Evolutionary conservation across 257 asterid genomes (phyloP).

Genomic region (Nicotiana tomentosiformis): DNA sequence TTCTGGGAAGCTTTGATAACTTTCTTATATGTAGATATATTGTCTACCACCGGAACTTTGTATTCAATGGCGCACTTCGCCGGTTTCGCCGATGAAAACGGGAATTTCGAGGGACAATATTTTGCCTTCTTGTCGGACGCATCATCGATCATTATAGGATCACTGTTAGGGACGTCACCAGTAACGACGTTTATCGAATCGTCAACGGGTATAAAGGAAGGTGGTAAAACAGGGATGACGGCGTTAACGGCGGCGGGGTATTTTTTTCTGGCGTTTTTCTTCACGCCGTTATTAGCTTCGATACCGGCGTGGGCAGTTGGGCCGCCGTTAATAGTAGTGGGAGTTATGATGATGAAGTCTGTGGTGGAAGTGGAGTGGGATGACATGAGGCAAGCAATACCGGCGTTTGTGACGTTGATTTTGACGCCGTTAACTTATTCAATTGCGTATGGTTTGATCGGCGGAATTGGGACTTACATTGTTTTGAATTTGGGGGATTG

Average conservation of each 20-base stretch:
- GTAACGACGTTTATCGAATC: conserved; percentile 86
- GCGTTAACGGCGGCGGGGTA: conserved; percentile 85
- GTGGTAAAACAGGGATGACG: conserved; percentile 91
- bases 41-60: conserved; percentile 84
- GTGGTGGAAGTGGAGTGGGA: conserved; percentile 93
- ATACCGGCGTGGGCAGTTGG: conserved; percentile 99
- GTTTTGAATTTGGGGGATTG: conserved; percentile 75
- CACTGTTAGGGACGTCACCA: conserved; percentile 86
- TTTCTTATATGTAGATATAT: conserved; percentile 70
- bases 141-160: conserved; percentile 66
- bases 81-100: conserved; percentile 56
- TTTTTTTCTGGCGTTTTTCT: conserved; percentile 68
- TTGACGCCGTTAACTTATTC: conserved; percentile 92
- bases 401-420: conserved; percentile 79
- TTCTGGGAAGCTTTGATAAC: conserved; percentile 90
- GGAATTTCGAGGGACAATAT: conserved; percentile 86
- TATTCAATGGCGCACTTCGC: conserved; percentile 93
- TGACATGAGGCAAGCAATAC: conserved; percentile 89
- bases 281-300: conserved; percentile 89
- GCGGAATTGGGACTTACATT: conserved; percentile 70
- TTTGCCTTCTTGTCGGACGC: conserved; percentile 96
- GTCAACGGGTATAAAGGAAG: conserved; percentile 90
- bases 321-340: conserved; percentile 88
- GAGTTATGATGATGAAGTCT: conserved; percentile 93
- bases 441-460: conserved; percentile 87